Evolutionary conservation across 805 yeast species (phyloP), one percentile per base, ranked within the genome.

Genomic region (Candida succiphila): DNA sequence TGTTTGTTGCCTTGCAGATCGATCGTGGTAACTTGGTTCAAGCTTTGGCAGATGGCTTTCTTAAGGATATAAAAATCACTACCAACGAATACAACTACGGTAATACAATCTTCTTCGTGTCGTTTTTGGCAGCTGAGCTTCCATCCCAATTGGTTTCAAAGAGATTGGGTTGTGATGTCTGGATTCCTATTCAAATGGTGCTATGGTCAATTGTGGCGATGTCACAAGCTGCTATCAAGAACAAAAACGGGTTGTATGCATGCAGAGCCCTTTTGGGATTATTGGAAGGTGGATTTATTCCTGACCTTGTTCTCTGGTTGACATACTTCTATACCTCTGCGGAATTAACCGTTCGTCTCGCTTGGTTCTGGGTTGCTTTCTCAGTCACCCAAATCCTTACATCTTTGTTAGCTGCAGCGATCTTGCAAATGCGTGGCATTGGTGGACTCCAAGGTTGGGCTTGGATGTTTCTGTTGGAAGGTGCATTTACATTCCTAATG

Each of bases 231-330:
- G 60, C 58, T 14, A 52, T 77, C 36, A 52, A 41, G 2, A 52
- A 53, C 27, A 61, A 53, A 37, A 45, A 60, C 1, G 63, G 71
- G 0, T 76, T 72, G 39, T 60, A 54, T 36, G 60, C 58, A 8
- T 63, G 74, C 4, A 58, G 83, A 38, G 67, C 69, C 0, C 56
- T 74, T 5, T 46, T 75, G 28, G 85, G 80, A 2, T 45, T 67
- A 4, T 50, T 72, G n/a, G 78, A 78, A 49, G 85, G 85, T 36
- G 85, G 86, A 0, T 77, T 77, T 38, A 77, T 80, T 34, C 78
- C 81, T 23, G 85, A 78, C 43, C 55, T 70, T 23, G 65, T 72
- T 35, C 54, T 78, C 31, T 79, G 79, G 75, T 56, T 79, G 51
- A 69, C 79, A 2, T 79, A 77, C 52, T 79, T 78, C 54, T 80